phyloP scores from a whole-genome alignment of 1,284 basidiomycete species.

The Ceratobasidium sp. region DNA sequence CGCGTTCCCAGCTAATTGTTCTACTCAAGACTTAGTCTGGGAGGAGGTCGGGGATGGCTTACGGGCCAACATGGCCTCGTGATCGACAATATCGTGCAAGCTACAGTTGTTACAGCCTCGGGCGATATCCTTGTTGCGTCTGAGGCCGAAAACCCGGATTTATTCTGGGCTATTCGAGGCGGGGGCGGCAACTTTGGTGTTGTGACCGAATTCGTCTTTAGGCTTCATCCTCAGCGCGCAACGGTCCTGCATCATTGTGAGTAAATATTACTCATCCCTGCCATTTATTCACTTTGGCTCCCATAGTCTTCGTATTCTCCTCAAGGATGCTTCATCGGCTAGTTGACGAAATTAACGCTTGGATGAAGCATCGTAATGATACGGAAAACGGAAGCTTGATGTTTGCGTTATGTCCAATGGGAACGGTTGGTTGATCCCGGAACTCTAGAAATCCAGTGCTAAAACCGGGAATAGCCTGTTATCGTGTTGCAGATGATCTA shows the following conservation, averaged over 20 bases:
- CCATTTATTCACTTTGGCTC: not conserved
- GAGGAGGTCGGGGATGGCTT: conserved; percentile 45
- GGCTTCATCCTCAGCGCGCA: conserved; percentile 38
- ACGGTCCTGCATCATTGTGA: conserved; percentile 43
- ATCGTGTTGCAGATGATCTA: conserved; percentile 27
- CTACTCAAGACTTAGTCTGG: conserved; percentile 21
- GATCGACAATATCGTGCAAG: conserved; percentile 44
- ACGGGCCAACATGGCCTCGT: conserved; percentile 45
- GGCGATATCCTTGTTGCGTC: conserved; percentile 45
- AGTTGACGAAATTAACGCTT: not conserved
- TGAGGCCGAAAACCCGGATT: conserved; percentile 37
- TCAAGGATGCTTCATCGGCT: not conserved
- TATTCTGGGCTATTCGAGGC: conserved; percentile 46
- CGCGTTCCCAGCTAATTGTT: not conserved
- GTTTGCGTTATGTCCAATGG: not conserved
- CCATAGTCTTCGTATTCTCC: not conserved
- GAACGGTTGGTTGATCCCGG: not conserved
- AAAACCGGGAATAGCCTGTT: not conserved
- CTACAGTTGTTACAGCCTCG: conserved; percentile 37
- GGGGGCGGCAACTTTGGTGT: conserved; percentile 49
- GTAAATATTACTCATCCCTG: not conserved
- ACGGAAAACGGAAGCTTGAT: not conserved
- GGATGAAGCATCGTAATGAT: not conserved
- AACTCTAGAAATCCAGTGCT: too few species aligned
- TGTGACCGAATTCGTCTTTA: conserved; percentile 44